A percentile compares a stretch with the other conserved stretches of the same genome.
These are phyloP conservation scores for Pichia paraexigua DNA, from an alignment of 805 yeast genomes.

Conservation along the genomic window DNA sequence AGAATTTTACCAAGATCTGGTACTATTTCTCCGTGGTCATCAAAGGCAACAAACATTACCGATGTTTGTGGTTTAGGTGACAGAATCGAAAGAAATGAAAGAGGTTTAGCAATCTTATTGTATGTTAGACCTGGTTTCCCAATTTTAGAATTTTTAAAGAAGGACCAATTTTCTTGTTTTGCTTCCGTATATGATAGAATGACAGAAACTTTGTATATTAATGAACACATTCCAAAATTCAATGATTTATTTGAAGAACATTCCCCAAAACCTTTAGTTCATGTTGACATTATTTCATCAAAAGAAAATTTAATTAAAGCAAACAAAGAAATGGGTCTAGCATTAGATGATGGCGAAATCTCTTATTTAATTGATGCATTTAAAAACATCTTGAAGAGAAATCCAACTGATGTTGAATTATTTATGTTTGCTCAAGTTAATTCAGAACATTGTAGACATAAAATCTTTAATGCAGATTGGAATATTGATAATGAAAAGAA, in stretches of 20 bases:
- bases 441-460: slow-evolving; percentile 98
- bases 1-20: slow-evolving; percentile 89
- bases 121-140: slow-evolving; percentile 68
- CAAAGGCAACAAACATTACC: slow-evolving; percentile 94
- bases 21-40: slow-evolving; percentile 98
- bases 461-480: slow-evolving; percentile 98
- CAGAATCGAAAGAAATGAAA: slow-evolving; percentile 75
- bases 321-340: slow-evolving; percentile 79
- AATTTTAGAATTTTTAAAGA: slow-evolving; percentile 43
- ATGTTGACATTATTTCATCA: slow-evolving; percentile 53
- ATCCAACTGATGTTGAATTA: slow-evolving; percentile 95
- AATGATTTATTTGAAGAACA: slow-evolving; percentile 73
- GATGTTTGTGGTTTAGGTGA: slow-evolving; percentile 76
- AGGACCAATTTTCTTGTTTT: slow-evolving; percentile 45
- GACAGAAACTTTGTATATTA: slow-evolving; percentile 69
- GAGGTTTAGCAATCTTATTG: slow-evolving; percentile 75
- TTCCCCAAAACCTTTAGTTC: slow-evolving; percentile 73
- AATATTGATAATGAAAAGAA: slow-evolving; percentile 77
- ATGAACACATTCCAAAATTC: slow-evolving; percentile 51
- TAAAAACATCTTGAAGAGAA: slow-evolving; percentile 64
- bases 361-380: slow-evolving; percentile 81
- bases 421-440: slow-evolving; percentile 99
- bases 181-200: slow-evolving; percentile 82
- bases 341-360: slow-evolving; percentile 91
- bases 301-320: slow-evolving; percentile 62